Base-by-base conservation (phyloP, 495 filamentous ascomycete genomes). In the Clohesyomyces aquaticus region DNA sequence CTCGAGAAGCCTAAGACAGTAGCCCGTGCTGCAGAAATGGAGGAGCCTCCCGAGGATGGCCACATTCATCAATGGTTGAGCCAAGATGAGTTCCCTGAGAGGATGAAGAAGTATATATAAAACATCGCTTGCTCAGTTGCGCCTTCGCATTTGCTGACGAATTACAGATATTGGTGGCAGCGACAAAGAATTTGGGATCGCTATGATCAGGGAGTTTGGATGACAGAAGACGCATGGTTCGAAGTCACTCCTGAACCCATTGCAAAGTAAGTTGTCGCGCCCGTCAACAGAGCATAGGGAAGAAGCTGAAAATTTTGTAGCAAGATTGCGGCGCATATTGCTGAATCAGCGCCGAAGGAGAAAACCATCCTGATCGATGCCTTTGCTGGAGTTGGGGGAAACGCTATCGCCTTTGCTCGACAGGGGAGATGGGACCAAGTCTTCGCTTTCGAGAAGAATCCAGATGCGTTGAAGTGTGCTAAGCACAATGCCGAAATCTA, bases 141-240 rank as follows among this genome's bases (percentile, higher is more conserved):
- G 45, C 10, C 45, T 12, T 11, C 11, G n/a, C n/a, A n/a, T n/a
- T 19, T 8, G 49, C 68, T 32, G 56, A 49, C 27, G 9, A 16
- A 21, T 22, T 19, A 9, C 59, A 94, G 91, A 74, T 98, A 98
- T 77, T 98, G 87, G 83, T 78, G 84, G 21, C 95, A 98, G 72
- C 85, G 94, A 22, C 83, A 92, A 72, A 85, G 83, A 48, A 87
- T 98, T 54, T 98, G 95, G 76, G 84, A 87, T 29, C 82, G 76
- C 78, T 98, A 98, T 74, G 83, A 93, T 19, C 84, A 91, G 41
- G 93, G 91, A 16, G 83, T 98, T 71, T 89, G 87, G 81, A 85
- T 98, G 79, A 98, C 94, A 0, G 85, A 91, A 70, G 85, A 90
- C 77, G 88, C 91, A 26, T 98, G 94, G 94, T 98, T 91, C 76